Evolutionary conservation across 2,329 filamentous ascomycete species (phyloP).

Genomic region (Paecilomyces variotii): DNA sequence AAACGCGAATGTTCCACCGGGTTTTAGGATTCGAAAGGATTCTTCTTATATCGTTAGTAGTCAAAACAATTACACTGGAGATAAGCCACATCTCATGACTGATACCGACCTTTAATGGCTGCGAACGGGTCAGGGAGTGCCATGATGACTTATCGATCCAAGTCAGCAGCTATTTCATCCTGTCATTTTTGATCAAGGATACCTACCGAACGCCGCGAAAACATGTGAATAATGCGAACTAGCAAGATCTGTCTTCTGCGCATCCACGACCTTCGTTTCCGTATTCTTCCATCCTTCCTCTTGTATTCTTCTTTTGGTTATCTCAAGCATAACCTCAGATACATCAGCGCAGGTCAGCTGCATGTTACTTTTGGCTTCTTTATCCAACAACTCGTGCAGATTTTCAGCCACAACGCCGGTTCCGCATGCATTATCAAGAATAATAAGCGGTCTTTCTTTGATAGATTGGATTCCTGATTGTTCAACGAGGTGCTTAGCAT

Average conservation of each 20-base stretch:
- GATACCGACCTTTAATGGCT: conserved; percentile 27
- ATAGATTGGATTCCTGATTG: conserved; percentile 18
- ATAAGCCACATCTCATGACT: not conserved
- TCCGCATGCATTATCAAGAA: conserved; percentile 50
- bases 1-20: conserved; percentile 26
- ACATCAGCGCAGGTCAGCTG: not conserved
- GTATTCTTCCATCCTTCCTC: conserved; percentile 42
- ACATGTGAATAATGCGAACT: conserved; percentile 38
- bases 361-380: conserved; percentile 1
- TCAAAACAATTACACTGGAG: not conserved
- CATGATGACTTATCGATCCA: conserved; percentile 30
- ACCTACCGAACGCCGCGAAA: conserved; percentile 38
- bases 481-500: conserved; percentile 20
- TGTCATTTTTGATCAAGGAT: not conserved
- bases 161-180: not conserved
- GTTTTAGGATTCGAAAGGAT: conserved; percentile 24
- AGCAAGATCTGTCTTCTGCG: conserved; percentile 37
- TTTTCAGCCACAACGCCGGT: conserved; percentile 43
- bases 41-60: conserved; percentile 11
- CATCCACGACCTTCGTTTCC: conserved; percentile 39
- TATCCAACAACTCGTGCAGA: conserved; percentile 34
- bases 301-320: conserved; percentile 34
- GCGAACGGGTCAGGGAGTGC: conserved; percentile 36
- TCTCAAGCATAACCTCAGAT: conserved; percentile 16
- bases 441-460: conserved; percentile 14